A percentile compares a stretch with the other conserved stretches of the same genome.
phyloP scores from a whole-genome alignment of 2,329 filamentous ascomycete genomes.

The Whalleya microplaca region DNA sequence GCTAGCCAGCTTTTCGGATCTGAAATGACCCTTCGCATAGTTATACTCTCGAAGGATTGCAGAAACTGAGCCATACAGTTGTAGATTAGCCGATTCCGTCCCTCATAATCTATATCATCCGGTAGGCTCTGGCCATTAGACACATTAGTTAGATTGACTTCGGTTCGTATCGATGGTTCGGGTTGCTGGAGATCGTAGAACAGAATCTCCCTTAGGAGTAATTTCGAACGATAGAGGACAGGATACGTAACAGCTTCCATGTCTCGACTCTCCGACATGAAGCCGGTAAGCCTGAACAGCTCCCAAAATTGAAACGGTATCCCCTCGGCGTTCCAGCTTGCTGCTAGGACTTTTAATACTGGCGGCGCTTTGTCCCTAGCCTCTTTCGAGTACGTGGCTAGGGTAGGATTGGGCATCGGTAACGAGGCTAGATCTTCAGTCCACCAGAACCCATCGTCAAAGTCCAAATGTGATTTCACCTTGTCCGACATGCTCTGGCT shows the following conservation, averaged over 20 bases:
- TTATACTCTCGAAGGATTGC: conserved; percentile 54
- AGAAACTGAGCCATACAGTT: conserved; percentile 57
- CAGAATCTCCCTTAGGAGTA: conserved; percentile 57
- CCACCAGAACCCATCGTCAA: conserved; percentile 62
- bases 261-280: conserved; percentile 52
- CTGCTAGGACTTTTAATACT: conserved; percentile 53
- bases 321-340: conserved; percentile 54
- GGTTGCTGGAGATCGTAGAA: conserved; percentile 58
- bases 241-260: conserved; percentile 54
- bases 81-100: conserved; percentile 52
- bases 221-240: conserved; percentile 56
- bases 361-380: conserved; percentile 50
- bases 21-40: conserved; percentile 43
- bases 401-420: conserved; percentile 43
- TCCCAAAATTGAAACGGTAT: conserved; percentile 57
- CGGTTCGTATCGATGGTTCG: conserved; percentile 48
- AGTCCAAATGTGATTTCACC: conserved; percentile 53
- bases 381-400: conserved; percentile 45
- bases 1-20: conserved; percentile 54
- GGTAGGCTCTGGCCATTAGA: conserved; percentile 38
- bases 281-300: conserved; percentile 54
- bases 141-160: conserved; percentile 39
- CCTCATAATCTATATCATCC: conserved; percentile 52
- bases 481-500: conserved; percentile 45
- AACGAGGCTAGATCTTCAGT: conserved; percentile 52